phyloP scores from a whole-genome alignment of 1,284 basidiomycete species.

The Cryptococcus sp. region DNA sequence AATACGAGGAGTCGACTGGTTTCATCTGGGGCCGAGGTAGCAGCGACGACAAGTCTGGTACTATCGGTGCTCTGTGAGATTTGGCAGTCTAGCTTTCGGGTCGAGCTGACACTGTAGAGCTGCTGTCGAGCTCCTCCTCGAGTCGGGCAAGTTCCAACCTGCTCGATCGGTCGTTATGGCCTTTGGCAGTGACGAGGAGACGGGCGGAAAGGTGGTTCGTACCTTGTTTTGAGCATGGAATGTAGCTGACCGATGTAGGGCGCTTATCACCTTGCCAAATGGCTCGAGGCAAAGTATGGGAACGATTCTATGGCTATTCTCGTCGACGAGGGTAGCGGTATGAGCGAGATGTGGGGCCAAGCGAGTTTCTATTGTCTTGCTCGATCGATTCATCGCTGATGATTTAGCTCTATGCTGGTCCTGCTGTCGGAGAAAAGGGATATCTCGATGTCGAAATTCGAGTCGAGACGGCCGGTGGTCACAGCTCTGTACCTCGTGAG shows the following conservation, averaged over 20 bases:
- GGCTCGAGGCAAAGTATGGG: conserved; percentile 56
- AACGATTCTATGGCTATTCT: conserved; percentile 58
- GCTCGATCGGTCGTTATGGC: conserved; percentile 56
- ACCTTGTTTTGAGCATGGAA: neutral
- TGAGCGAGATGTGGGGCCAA: conserved; percentile 23
- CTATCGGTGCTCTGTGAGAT: conserved; percentile 55
- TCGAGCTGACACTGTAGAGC: conserved; percentile 41
- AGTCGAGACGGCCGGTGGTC: conserved; percentile 59
- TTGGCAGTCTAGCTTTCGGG: neutral
- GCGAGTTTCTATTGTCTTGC: conserved; percentile 34
- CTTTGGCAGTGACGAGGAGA: conserved; percentile 69
- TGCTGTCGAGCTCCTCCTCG: conserved; percentile 55
- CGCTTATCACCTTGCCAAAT: conserved; percentile 52
- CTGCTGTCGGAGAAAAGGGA: conserved; percentile 61
- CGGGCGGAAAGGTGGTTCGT: conserved; percentile 49
- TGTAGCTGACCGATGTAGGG: conserved; percentile 47
- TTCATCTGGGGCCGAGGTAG: conserved; percentile 59
- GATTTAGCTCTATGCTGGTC: conserved; percentile 51
- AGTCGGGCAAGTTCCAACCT: conserved; percentile 51
- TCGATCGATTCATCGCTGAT: conserved; percentile 49
- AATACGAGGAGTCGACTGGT: conserved; percentile 54
- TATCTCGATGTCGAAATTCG: conserved; percentile 56
- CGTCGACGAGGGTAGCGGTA: conserved; percentile 47
- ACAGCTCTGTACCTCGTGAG: conserved; percentile 58
- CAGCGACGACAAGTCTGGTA: conserved; percentile 58